Evolutionary conservation across 495 filamentous ascomycete species (phyloP).

Genomic region (Daldinia concentrica): DNA sequence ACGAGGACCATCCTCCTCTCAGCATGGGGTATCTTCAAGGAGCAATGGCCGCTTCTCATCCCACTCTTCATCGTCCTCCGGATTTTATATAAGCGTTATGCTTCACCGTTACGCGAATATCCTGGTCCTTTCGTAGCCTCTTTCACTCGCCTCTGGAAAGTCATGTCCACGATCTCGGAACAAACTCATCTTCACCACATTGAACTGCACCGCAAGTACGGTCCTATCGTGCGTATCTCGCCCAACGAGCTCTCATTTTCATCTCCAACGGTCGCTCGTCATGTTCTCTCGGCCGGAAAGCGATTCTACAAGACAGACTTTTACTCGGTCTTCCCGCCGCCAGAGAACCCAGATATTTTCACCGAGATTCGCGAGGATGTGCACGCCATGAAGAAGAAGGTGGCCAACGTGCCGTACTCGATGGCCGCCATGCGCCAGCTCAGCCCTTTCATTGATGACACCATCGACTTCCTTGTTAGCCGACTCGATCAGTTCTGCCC

Average conservation of each 20-base stretch:
- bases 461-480: conserved; percentile 52
- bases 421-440: conserved; percentile 64
- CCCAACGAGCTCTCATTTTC: conserved; percentile 66
- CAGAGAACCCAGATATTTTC: conserved; percentile 69
- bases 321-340: conserved; percentile 64
- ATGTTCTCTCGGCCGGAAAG: conserved; percentile 60
- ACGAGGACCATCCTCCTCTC: conserved; percentile 44
- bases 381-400: conserved; percentile 65
- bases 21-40: conserved; percentile 41
- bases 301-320: conserved; percentile 66
- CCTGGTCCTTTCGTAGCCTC: conserved; percentile 62
- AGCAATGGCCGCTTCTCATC: conserved; percentile 52
- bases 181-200: conserved; percentile 58
- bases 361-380: conserved; percentile 64
- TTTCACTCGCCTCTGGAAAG: conserved; percentile 58
- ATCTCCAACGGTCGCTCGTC: conserved; percentile 59
- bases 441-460: conserved; percentile 58
- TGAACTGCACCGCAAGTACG: conserved; percentile 61
- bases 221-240: conserved; percentile 63
- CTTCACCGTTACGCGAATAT: conserved; percentile 56
- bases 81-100: conserved; percentile 53
- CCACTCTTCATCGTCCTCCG: conserved; percentile 46
- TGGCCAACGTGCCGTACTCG: conserved; percentile 63
- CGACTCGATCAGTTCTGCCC: conserved; percentile 52
- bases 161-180: conserved; percentile 50